Evolutionary conservation across 768 basidiomycete species (phyloP).

Genomic region (Pulveroboletus sp.): DNA sequence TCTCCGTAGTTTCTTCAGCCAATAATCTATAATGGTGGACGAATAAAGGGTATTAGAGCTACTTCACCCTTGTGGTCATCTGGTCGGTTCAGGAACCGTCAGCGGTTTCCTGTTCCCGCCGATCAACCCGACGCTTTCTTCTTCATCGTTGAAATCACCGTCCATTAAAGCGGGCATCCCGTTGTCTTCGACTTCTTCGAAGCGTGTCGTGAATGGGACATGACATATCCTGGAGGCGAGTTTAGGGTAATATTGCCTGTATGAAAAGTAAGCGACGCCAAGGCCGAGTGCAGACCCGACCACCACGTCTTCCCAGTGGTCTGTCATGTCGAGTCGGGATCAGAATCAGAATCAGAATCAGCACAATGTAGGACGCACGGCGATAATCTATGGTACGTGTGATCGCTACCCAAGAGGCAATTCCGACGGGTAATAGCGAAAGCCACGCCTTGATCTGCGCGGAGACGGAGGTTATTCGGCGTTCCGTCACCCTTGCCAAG

Average conservation of each 20-base stretch:
- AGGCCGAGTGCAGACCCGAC: slow-evolving; percentile 75
- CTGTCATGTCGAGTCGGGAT: slow-evolving; percentile 33
- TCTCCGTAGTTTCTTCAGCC: background rate
- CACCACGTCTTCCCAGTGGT: slow-evolving; percentile 91
- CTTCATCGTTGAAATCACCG: slow-evolving; percentile 10
- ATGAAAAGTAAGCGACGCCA: slow-evolving; percentile 64
- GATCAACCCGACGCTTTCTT: slow-evolving; percentile 18
- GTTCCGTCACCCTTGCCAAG: too few relatives aligned
- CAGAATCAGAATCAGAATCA: background rate
- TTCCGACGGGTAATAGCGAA: slow-evolving; percentile 66
- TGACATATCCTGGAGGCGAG: slow-evolving; percentile 56
- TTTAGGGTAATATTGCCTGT: slow-evolving; percentile 78
- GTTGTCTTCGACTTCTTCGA: slow-evolving; percentile 26
- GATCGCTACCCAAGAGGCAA: slow-evolving; percentile 69
- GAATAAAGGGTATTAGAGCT: background rate
- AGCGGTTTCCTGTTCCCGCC: slow-evolving; percentile 13
- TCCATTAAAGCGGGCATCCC: slow-evolving; percentile 6
- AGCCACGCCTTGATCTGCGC: slow-evolving; percentile 76
- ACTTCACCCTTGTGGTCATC: background rate
- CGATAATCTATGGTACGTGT: slow-evolving; percentile 92
- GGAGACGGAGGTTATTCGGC: background rate
- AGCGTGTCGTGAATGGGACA: slow-evolving; percentile 67
- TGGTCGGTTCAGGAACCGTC: background rate
- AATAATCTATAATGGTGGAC: background rate
- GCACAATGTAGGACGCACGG: slow-evolving; percentile 47